Conservation (phyloP, 1,284 basidiomycete species). For the Heterobasidion occidentale region DNA sequence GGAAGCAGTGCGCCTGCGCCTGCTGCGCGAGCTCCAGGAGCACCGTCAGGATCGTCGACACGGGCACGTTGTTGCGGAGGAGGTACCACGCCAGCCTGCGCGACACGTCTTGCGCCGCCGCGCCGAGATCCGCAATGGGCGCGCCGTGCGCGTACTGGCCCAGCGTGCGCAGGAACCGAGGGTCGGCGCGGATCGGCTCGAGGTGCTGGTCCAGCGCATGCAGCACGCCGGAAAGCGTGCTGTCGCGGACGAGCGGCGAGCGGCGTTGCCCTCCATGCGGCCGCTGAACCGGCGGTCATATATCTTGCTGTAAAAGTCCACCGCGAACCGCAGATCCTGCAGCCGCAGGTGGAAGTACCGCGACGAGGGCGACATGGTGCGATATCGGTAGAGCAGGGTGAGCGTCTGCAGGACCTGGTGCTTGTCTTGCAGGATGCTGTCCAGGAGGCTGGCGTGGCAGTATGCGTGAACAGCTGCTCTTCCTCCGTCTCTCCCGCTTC, state of each 20-base stretch:
- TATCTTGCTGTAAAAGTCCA: constrained; percentile 67
- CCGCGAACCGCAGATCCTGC: constrained; percentile 62
- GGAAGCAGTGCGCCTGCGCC: constrained; percentile 46
- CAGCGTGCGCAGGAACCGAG: constrained; percentile 38
- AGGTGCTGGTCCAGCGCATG: constrained; percentile 53
- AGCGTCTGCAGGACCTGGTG: constrained; percentile 70
- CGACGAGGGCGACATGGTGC: constrained; percentile 46
- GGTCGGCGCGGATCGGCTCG: constrained; percentile 32
- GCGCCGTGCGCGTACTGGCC: constrained; percentile 39
- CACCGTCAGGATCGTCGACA: constrained; percentile 50
- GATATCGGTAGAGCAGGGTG: constrained; percentile 61
- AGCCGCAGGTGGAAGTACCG: constrained; percentile 57
- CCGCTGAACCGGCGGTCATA: constrained; percentile 68
- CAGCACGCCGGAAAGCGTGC: constrained; percentile 54
- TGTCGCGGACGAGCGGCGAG: constrained; percentile 60
- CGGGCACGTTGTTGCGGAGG: constrained; percentile 59
- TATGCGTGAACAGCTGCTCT: constrained; percentile 65
- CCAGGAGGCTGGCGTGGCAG: constrained; percentile 74
- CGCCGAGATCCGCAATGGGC: constrained; percentile 8
- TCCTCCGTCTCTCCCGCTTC: constrained; percentile 44
- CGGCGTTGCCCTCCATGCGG: constrained; percentile 52
- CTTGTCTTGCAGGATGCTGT: constrained; percentile 87
- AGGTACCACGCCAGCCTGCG: constrained; percentile 49
- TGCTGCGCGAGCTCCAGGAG: constrained; percentile 51
- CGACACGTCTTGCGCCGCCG: constrained; percentile 17